phyloP scores from a whole-genome alignment of 257 asterid genomes.

The Knoxia roxburghii region DNA sequence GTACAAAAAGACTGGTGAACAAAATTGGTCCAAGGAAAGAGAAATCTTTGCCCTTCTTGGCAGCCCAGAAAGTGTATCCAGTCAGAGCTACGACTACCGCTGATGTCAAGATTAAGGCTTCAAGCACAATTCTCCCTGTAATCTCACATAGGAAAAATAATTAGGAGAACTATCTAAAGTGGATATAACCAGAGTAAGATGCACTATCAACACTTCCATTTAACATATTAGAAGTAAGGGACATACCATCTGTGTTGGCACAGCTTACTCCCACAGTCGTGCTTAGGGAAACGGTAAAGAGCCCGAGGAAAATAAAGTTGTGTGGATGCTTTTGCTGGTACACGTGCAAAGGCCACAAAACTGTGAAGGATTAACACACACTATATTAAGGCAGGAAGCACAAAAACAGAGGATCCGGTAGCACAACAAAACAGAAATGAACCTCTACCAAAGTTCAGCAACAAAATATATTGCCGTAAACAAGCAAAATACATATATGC shows the following conservation, averaged over 20 bases:
- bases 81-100: constrained; percentile 87
- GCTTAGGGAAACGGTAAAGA: constrained; percentile 79
- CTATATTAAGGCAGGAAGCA: constrained; percentile 14
- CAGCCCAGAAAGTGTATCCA: constrained; percentile 98
- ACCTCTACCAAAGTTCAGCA: background rate
- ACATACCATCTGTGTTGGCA: constrained; percentile 91
- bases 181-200: background rate
- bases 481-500: background rate
- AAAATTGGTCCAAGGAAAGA: constrained; percentile 89
- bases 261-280: constrained; percentile 87
- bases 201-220: constrained; percentile 4
- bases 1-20: constrained; percentile 82
- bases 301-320: constrained; percentile 90
- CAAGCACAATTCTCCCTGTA: constrained; percentile 84
- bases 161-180: background rate
- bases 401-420: background rate
- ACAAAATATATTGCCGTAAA: background rate
- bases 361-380: constrained; percentile 31
- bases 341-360: constrained; percentile 80
- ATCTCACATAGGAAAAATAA: constrained; percentile 3
- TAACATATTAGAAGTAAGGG: constrained; percentile 9
- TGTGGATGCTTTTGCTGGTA: constrained; percentile 91
- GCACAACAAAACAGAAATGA: background rate
- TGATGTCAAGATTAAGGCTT: constrained; percentile 87
- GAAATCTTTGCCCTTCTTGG: constrained; percentile 96